Evolutionary conservation across 2,329 filamentous ascomycete species (phyloP).

Genomic region (Exophiala sp.): DNA sequence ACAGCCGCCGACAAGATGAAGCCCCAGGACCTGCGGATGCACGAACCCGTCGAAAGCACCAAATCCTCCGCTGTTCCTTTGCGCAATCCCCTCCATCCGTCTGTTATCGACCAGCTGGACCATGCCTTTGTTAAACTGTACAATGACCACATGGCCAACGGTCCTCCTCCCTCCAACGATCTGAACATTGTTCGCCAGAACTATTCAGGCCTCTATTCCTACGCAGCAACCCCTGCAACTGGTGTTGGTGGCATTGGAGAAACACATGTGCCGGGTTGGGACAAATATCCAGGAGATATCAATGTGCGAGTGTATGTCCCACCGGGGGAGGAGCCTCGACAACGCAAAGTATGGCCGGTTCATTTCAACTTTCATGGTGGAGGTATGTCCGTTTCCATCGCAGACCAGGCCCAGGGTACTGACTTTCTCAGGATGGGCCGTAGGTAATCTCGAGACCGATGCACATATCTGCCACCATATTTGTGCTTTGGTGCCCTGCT

Average conservation of each 20-base stretch:
- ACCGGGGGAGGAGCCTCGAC: slow-evolving; percentile 26
- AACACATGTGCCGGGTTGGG: slow-evolving; percentile 26
- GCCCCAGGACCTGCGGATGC: slow-evolving; percentile 16
- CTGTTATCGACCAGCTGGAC: slow-evolving; percentile 25
- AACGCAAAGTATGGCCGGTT: slow-evolving; percentile 28
- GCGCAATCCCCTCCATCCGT: slow-evolving; percentile 24
- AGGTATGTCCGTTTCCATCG: slow-evolving; percentile 14
- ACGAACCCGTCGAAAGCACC: slow-evolving; percentile 5
- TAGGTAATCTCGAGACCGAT: slow-evolving; percentile 28
- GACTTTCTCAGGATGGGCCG: slow-evolving; percentile 24
- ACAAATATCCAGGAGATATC: slow-evolving; percentile 28
- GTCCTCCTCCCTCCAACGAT: slow-evolving; percentile 21
- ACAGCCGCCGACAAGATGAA: slow-evolving; percentile 12
- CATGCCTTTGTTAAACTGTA: slow-evolving; percentile 28
- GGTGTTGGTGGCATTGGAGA: slow-evolving; percentile 29
- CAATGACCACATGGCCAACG: slow-evolving; percentile 27
- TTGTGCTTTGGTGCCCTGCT: slow-evolving; percentile 27
- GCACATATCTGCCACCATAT: slow-evolving; percentile 29
- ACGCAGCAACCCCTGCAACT: slow-evolving; percentile 24
- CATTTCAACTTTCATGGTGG: slow-evolving; percentile 30
- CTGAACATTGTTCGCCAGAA: slow-evolving; percentile 26
- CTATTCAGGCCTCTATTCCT: slow-evolving; percentile 26
- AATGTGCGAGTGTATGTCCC: slow-evolving; percentile 29
- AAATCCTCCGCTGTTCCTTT: slow-evolving; percentile 11
- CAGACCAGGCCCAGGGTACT: not conserved